phyloP scores from a whole-genome alignment of 2,329 filamentous ascomycete genomes.

The Escovopsis sp. region DNA sequence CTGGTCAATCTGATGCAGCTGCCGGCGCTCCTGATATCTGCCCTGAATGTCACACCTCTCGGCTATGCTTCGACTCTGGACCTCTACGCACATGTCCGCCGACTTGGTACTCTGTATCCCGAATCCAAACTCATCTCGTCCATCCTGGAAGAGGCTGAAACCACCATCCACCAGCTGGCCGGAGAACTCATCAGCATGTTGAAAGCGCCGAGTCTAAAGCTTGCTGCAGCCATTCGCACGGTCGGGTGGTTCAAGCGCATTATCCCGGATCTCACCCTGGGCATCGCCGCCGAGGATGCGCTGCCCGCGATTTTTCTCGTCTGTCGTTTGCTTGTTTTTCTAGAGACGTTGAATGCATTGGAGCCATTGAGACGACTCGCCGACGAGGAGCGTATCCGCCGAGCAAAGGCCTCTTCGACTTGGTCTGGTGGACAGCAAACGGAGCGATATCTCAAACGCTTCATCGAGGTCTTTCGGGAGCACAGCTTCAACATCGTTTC shows the following conservation, averaged over 20 bases:
- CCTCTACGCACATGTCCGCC: constrained; percentile 82
- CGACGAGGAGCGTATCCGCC: constrained; percentile 58
- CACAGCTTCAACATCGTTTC: constrained; percentile 93
- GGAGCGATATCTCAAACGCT: constrained; percentile 84
- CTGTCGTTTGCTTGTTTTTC: constrained; percentile 67
- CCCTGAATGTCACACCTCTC: constrained; percentile 48
- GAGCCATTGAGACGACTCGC: constrained; percentile 78
- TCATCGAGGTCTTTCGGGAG: constrained; percentile 94
- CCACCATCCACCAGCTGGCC: constrained; percentile 78
- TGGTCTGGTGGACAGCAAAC: constrained; percentile 77
- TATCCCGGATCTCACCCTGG: constrained; percentile 52
- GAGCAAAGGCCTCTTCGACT: constrained; percentile 25
- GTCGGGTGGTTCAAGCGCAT: constrained; percentile 83
- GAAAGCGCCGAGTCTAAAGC: constrained; percentile 64
- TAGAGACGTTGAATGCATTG: constrained; percentile 66
- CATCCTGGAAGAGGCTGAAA: constrained; percentile 64
- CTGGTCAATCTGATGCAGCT: constrained; percentile 85
- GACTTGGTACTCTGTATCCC: constrained; percentile 71
- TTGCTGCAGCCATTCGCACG: constrained; percentile 80
- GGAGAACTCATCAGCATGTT: constrained; percentile 68
- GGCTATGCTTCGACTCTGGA: constrained; percentile 86
- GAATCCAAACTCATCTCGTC: constrained; percentile 60
- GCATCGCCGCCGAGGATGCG: constrained; percentile 40
- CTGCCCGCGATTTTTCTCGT: constrained; percentile 77
- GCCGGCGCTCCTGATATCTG: constrained; percentile 69